Percentiles rank a stretch among this genome's conserved stretches.
phyloP scores from a whole-genome alignment of 108 stramenopile species.

The Schizochytrium sp. region DNA sequence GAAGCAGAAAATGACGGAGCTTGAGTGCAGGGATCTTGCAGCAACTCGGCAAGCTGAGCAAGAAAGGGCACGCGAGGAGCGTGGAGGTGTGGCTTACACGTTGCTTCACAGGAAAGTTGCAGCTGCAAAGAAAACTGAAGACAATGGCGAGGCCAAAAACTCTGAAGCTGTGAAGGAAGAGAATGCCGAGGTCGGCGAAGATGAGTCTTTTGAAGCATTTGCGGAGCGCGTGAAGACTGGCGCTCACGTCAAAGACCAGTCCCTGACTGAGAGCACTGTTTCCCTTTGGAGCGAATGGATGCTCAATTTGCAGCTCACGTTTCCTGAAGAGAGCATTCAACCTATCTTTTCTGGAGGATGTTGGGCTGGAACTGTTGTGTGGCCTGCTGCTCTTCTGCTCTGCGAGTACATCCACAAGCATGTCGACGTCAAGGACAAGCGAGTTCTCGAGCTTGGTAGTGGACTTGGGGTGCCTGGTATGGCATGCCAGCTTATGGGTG shows the following conservation, averaged over 20 bases:
- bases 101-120: too few relatives aligned
- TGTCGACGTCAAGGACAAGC: not conserved
- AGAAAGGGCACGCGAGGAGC: too few relatives aligned
- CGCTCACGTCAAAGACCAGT: constrained; percentile 18
- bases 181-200: not conserved
- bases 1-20: too few relatives aligned
- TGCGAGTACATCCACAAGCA: constrained; percentile 28
- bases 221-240: not conserved
- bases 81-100: too few relatives aligned
- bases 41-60: too few relatives aligned
- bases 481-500: constrained; percentile 29
- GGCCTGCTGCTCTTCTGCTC: constrained; percentile 45
- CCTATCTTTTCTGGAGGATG: constrained; percentile 55
- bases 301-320: constrained; percentile 30
- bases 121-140: not conserved
- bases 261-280: constrained; percentile 25
- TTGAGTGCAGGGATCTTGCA: too few relatives aligned
- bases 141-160: not conserved
- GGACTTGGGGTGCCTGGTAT: constrained; percentile 50
- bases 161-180: not conserved
- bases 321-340: constrained; percentile 29
- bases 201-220: not conserved
- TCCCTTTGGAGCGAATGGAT: constrained; percentile 10
- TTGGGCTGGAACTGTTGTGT: constrained; percentile 53
- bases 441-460: constrained; percentile 19